Conservation (phyloP, 495 filamentous ascomycete genomes). For the Aspergillus sclerotiicarbonarius region DNA sequence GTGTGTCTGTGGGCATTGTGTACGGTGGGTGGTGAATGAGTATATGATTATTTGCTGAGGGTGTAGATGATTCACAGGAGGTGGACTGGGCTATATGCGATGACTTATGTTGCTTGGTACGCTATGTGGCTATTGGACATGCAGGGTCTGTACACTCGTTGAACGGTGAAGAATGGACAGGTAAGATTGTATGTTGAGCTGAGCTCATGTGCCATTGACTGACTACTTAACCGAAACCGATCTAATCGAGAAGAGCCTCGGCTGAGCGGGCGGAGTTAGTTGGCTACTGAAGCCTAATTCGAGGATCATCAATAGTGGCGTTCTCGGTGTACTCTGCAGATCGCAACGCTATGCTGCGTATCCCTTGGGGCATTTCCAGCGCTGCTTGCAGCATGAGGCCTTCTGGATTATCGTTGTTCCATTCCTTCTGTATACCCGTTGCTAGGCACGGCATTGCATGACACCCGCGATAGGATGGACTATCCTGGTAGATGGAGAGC, state of each 20-base stretch:
- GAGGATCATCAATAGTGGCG: background rate
- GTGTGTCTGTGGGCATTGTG: background rate
- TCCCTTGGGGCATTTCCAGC: background rate
- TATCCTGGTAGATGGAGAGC: background rate
- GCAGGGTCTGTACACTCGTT: too few species aligned
- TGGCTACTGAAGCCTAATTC: background rate
- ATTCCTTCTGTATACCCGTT: background rate
- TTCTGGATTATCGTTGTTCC: background rate
- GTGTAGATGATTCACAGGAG: background rate
- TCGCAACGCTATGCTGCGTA: background rate
- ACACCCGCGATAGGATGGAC: background rate
- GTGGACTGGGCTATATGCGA: too few species aligned
- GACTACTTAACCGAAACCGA: background rate
- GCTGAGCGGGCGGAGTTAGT: constrained; percentile 1
- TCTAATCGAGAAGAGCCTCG: constrained; percentile 17
- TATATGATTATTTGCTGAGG: background rate
- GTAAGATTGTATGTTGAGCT: background rate
- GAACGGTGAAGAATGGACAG: background rate
- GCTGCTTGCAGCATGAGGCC: background rate
- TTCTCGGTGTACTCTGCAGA: background rate
- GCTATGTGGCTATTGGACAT: too few species aligned
- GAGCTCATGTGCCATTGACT: background rate
- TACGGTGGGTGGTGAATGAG: background rate
- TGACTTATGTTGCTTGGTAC: too few species aligned
- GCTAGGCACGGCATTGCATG: background rate